phyloP scores from a whole-genome alignment of 2,329 filamentous ascomycete genomes.

The Fonsecaea nubica region DNA sequence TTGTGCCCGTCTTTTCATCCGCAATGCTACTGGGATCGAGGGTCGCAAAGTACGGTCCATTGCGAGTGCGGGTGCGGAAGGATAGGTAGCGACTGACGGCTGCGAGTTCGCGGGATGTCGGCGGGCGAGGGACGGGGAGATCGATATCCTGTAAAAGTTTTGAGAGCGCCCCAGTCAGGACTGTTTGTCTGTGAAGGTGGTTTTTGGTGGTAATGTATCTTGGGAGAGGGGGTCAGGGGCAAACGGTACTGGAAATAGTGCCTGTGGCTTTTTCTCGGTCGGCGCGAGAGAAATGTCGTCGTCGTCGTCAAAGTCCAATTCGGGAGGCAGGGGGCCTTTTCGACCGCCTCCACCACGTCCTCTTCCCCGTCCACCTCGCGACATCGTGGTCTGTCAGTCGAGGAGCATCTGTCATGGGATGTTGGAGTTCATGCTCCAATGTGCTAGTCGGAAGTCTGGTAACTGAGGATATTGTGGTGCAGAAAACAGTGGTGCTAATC shows the following conservation, averaged over 20 bases:
- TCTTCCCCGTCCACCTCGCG: constrained; percentile 42
- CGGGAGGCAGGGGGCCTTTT: constrained; percentile 32
- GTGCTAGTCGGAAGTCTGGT: neutral
- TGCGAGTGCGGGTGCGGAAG: constrained; percentile 62
- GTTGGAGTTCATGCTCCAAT: constrained; percentile 3
- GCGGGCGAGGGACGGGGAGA: constrained; percentile 31
- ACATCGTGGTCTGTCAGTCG: constrained; percentile 38
- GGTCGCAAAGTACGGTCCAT: constrained; percentile 66
- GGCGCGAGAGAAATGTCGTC: constrained; percentile 45
- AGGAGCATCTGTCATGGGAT: constrained; percentile 17
- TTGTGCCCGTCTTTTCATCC: constrained; percentile 51
- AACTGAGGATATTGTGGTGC: neutral
- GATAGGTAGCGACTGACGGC: constrained; percentile 59
- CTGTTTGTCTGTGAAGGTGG: constrained; percentile 2
- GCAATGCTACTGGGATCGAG: constrained; percentile 51
- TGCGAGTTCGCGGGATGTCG: constrained; percentile 49
- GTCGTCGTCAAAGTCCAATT: constrained; percentile 53
- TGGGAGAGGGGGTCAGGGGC: neutral
- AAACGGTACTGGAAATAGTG: constrained; percentile 36
- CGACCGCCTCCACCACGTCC: constrained; percentile 37
- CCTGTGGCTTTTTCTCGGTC: constrained; percentile 42
- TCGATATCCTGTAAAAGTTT: constrained; percentile 21
- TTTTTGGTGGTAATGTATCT: neutral
- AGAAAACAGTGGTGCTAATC: neutral
- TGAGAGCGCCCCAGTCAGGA: neutral